Conservation (phyloP, 2,329 filamentous ascomycete species). For the Pseudohalonectria lignicola region DNA sequence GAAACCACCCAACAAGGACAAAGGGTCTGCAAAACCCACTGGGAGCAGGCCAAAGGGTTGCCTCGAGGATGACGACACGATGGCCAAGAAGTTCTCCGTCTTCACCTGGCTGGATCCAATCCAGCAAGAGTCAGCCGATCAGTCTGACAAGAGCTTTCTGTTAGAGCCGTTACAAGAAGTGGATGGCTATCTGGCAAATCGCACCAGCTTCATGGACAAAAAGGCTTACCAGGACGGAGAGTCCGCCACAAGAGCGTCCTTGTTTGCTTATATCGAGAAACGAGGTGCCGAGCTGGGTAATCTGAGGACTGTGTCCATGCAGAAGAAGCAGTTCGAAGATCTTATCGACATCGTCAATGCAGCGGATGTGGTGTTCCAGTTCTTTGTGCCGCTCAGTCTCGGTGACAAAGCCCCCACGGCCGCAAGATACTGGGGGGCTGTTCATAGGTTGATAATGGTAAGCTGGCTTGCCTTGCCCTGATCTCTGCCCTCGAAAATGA, state of each 20-base stretch:
- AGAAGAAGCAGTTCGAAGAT: constrained; percentile 17
- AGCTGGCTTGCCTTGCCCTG: background rate
- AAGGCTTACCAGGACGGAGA: constrained; percentile 8
- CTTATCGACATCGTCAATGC: constrained; percentile 28
- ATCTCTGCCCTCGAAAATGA: no score
- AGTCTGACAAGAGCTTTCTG: no score
- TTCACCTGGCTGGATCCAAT: constrained; percentile 13
- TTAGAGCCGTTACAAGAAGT: constrained; percentile 9
- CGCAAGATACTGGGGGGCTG: constrained; percentile 32
- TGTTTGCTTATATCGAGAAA: constrained; percentile 13
- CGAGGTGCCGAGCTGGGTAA: constrained; percentile 6
- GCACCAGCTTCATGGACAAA: constrained; percentile 7
- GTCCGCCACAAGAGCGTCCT: constrained; percentile 6
- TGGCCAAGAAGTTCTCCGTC: constrained; percentile 11
- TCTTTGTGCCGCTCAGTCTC: constrained; percentile 31
- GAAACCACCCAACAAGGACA: constrained; percentile 2
- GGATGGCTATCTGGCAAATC: constrained; percentile 6
- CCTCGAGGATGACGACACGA: no score
- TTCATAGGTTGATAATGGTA: constrained; percentile 10
- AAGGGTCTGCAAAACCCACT: background rate
- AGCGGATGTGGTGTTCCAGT: constrained; percentile 24
- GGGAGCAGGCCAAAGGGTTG: background rate
- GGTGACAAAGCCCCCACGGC: constrained; percentile 23
- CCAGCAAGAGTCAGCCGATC: no score
- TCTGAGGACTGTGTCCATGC: constrained; percentile 10